phyloP scores from a whole-genome alignment of 805 yeast species.

The Wickerhamiella nectarea region DNA sequence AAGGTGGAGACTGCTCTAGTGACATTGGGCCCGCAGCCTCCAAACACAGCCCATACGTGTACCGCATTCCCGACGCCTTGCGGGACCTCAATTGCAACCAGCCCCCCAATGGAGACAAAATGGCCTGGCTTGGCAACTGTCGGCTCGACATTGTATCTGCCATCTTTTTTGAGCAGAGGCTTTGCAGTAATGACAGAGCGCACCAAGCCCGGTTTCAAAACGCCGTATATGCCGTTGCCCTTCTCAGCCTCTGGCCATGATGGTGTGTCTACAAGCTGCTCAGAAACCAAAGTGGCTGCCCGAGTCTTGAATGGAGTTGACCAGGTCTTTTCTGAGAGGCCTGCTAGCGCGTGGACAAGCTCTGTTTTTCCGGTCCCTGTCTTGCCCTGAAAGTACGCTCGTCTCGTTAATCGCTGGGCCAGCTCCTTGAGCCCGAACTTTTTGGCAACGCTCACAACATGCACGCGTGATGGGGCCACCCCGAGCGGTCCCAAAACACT shows the following conservation, averaged over 20 bases:
- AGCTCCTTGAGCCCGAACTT: constrained; percentile 40
- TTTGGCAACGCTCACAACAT: constrained; percentile 36
- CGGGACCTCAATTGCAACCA: constrained; percentile 22
- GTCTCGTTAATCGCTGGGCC: constrained; percentile 26
- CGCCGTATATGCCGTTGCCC: constrained; percentile 10
- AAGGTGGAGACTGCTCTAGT: constrained; percentile 17
- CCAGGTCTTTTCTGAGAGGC: constrained; percentile 30
- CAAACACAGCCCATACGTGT: constrained; percentile 23
- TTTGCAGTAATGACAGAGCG: constrained; percentile 20
- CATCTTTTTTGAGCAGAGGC: constrained; percentile 16
- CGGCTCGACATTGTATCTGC: constrained; percentile 16
- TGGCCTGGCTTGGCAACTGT: constrained; percentile 23
- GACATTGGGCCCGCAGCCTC: constrained; percentile 17
- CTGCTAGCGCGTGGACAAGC: constrained; percentile 52
- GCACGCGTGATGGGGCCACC: constrained; percentile 31
- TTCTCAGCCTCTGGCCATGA: constrained; percentile 25
- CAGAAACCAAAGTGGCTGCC: constrained; percentile 20
- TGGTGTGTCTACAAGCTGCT: constrained; percentile 28
- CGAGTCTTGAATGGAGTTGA: constrained; percentile 63
- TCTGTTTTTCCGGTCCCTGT: constrained; percentile 85
- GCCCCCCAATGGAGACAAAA: constrained; percentile 26
- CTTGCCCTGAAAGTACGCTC: constrained; percentile 50
- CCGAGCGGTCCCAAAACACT: constrained; percentile 26
- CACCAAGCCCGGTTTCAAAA: constrained; percentile 15
- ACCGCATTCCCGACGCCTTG: constrained; percentile 15